Evolutionary conservation across 768 basidiomycete genomes (phyloP).

Genomic region (Cyathus striatus): DNA sequence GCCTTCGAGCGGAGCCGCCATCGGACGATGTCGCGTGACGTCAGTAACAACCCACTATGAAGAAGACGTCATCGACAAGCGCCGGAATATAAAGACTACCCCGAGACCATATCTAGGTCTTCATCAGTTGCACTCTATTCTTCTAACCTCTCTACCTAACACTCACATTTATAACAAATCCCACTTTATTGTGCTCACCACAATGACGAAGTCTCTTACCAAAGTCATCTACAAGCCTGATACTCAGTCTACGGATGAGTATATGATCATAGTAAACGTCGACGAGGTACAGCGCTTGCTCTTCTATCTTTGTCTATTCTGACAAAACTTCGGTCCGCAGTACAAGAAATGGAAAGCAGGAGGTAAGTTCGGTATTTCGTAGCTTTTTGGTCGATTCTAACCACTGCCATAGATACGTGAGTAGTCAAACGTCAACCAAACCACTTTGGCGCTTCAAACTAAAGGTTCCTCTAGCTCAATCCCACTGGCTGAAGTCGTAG

Average conservation of each 20-base stretch:
- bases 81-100: conserved; percentile 8
- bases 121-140: neutral
- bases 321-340: conserved; percentile 26
- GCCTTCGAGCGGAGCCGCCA: no score
- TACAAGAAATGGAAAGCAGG: conserved; percentile 77
- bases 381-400: no score
- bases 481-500: conserved; percentile 73
- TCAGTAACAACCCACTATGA: conserved; percentile 9
- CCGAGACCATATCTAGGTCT: no score
- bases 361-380: conserved; percentile 42
- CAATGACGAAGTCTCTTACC: conserved; percentile 45
- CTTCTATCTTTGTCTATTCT: conserved; percentile 7
- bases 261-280: conserved; percentile 51
- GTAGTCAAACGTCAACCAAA: neutral
- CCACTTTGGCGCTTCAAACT: conserved; percentile 1
- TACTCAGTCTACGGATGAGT: conserved; percentile 68
- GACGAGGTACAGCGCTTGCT: conserved; percentile 43
- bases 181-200: conserved; percentile 11
- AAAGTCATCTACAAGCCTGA: conserved; percentile 82
- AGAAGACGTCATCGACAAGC: conserved; percentile 18
- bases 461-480: conserved; percentile 45
- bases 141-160: neutral
- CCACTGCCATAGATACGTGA: no score
- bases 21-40: conserved; percentile 20
- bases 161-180: conserved; percentile 8